Conservation (phyloP, 139 green algal species). For the Diplosphaera chodatii region DNA sequence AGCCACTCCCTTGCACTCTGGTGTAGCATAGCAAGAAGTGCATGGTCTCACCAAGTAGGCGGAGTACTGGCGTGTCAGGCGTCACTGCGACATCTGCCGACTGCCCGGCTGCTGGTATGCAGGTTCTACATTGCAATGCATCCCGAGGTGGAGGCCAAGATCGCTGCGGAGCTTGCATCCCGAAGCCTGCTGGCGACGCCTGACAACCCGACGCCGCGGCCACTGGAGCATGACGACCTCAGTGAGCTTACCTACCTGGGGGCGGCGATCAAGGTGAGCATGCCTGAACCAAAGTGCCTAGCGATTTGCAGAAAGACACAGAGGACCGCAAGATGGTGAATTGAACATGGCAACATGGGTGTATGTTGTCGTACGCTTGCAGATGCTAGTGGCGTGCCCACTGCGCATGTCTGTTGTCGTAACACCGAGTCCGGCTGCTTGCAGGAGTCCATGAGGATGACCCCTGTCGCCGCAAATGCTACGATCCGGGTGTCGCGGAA, state of each 20-base stretch:
- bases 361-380: too few species aligned
- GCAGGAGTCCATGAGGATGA: constrained; percentile 23
- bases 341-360: too few species aligned
- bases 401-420: too few species aligned
- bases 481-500: constrained; percentile 11
- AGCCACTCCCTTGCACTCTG: too few species aligned
- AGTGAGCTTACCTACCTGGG: background rate
- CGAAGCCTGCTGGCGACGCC: background rate
- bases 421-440: background rate
- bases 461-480: constrained; percentile 4
- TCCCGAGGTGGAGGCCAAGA: constrained; percentile 10
- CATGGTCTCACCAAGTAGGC: too few species aligned
- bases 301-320: too few species aligned
- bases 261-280: constrained; percentile 8
- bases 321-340: background rate
- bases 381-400: too few species aligned
- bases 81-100: too few species aligned
- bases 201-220: background rate
- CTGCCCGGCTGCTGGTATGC: background rate
- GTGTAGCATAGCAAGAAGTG: too few species aligned
- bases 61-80: too few species aligned
- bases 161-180: background rate
- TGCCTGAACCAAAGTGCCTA: too few species aligned
- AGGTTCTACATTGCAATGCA: constrained; percentile 5
- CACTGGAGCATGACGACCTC: background rate